Base-by-base conservation (phyloP, 768 basidiomycete species). In the Naganishia antarctica region DNA sequence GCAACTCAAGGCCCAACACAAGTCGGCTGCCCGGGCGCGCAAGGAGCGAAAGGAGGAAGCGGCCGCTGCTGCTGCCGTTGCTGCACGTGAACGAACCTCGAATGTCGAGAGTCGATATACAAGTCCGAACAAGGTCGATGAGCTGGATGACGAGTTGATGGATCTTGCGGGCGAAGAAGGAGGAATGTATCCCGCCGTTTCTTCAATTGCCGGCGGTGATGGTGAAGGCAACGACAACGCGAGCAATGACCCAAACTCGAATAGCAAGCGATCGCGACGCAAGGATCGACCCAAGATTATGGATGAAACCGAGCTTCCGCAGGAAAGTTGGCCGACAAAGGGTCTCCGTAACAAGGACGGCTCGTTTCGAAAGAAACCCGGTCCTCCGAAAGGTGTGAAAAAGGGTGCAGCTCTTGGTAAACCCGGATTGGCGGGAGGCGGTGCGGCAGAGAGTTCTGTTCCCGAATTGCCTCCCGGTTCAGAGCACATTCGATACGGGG, bases 381-480 rank as follows among this genome's bases (percentile, higher is more conserved):
- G 76, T 21, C 76, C 76, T 65, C 72, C 41, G 69, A 77, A 66
- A 70, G 76, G 23, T 71, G 70, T 71, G 69, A 73, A 63, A 64
- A 70, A 63, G 43, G 69, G 23, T 64, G 61, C 51, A 46, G 50
- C 40, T 31, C 51, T 43, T 12, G 50, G 34, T 23, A 60, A 41
- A 23, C 13, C 59, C n/a, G 53, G 50, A n/a, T 51, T 51, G 31
- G 50, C 50, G 13, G 50, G 53, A 32, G 53, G 34, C 28, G 37
- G 34, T 57, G 37, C 23, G 15, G 53, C 21, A 15, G 53, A 57
- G 6, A 29, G 32, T 26, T 6, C 28, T 1, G n/a, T 16, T 43
- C n/a, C 25, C 18, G 43, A 45, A 9, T 9, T 47, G 7, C 31
- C 59, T 47, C 3, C 57, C 4, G 43, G n/a, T 9, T 7, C 59